Conservation (phyloP, 345 rosid genomes). For the Dovyalis caffra region DNA sequence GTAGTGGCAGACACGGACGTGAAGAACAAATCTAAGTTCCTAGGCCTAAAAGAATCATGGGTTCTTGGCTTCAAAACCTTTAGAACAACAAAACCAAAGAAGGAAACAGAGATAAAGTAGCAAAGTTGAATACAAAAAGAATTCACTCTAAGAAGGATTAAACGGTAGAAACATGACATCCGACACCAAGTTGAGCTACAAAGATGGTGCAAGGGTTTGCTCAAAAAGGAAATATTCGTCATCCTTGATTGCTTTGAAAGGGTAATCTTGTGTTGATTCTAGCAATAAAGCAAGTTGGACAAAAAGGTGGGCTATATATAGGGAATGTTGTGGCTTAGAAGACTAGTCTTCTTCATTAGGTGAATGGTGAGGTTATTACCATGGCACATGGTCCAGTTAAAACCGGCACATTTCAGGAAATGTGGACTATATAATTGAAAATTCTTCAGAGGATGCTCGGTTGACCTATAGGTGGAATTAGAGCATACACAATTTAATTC, state of each 20-base stretch:
- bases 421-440: no score
- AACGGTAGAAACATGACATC: neutral
- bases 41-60: constrained; percentile 22
- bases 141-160: neutral
- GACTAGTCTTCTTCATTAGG: no score
- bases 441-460: no score
- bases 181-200: neutral
- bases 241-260: neutral
- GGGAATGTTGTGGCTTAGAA: neutral
- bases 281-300: neutral
- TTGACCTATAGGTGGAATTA: no score
- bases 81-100: constrained; percentile 2
- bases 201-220: neutral
- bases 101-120: constrained; percentile 3
- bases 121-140: constrained; percentile 14
- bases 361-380: no score
- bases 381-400: no score
- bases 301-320: neutral
- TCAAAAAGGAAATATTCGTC: neutral
- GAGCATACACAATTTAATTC: no score
- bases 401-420: no score
- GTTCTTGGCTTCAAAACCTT: constrained; percentile 34
- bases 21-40: constrained; percentile 56
- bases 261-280: neutral
- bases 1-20: constrained; percentile 69